These are phyloP conservation scores for Posidonia oceanica DNA, from an alignment of 116 monocot genomes.

Conservation along the genomic window DNA sequence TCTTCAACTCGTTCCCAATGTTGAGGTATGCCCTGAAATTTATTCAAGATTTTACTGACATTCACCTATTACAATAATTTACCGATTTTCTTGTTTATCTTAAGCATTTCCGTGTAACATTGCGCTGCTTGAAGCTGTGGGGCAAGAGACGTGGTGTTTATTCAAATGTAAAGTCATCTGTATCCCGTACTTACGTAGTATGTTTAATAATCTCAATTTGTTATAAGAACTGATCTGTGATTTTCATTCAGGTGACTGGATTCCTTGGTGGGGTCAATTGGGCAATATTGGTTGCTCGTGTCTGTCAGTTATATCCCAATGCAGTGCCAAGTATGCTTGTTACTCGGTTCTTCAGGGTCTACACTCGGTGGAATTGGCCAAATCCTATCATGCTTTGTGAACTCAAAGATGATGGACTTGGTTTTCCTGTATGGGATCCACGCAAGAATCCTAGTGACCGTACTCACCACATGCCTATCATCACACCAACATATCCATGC, in stretches of 20 bases:
- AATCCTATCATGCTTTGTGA: conserved; percentile 88
- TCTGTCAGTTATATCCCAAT: conserved; percentile 99
- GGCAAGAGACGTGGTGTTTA: conserved; percentile 93
- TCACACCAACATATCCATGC: conserved; percentile 97
- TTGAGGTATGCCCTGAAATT: conserved; percentile 35
- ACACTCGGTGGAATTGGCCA: conserved; percentile 98
- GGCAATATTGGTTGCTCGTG: conserved; percentile 83
- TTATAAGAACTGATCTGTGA: too few species aligned
- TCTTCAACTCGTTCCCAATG: conserved; percentile 88
- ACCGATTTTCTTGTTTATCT: neutral
- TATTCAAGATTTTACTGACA: too few species aligned
- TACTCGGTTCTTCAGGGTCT: conserved; percentile 93
- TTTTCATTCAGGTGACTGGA: conserved; percentile 66
- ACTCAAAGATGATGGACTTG: conserved; percentile 83
- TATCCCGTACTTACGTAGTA: too few species aligned
- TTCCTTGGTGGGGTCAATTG: conserved; percentile 98
- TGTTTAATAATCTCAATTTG: conserved; percentile 2
- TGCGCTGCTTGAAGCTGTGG: conserved; percentile 90
- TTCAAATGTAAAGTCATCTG: conserved; percentile 58
- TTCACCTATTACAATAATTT: neutral
- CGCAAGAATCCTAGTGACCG: conserved; percentile 88
- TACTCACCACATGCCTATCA: conserved; percentile 97
- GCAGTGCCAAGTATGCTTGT: conserved; percentile 92
- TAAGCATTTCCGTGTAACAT: conserved; percentile 72
- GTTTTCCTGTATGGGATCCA: conserved; percentile 95